Base-by-base conservation (phyloP, 2,329 filamentous ascomycete species). In the Cordyceps fumosorosea region DNA sequence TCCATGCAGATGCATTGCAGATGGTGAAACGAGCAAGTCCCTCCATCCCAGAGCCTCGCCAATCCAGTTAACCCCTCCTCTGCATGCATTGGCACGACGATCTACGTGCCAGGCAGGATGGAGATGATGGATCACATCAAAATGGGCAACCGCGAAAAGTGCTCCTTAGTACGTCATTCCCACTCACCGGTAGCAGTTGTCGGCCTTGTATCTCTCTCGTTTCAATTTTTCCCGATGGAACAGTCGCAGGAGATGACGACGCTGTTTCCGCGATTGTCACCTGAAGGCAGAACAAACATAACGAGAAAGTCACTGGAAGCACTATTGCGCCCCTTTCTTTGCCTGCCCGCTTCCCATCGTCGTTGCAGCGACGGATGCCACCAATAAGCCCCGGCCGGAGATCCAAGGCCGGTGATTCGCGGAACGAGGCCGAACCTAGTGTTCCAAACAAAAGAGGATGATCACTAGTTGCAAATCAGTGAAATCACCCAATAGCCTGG, bases 361-460 rank as follows among this genome's bases (percentile, higher is more conserved):
- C 14, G 16, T 56, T 32, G 54, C 26, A 34, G 24, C 24, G 8
- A 56, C 18, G 40, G 54, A 56, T 56, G 40, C 40, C 26, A 47
- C 40, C 40, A 42, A 44, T 57, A 47, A 48, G 55, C 55, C 55
- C 32, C 55, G 37, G 26, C n/a, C 26, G 55, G 32, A 24, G 29
- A 57, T 57, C 44, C 42, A 11, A 48, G 55, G 11, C 44, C 55
- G 29, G 55, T 57, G 55, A 57, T 57, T 48, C 55, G 55, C 55
- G 55, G 55, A 57, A 48, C 42, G 10, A 34, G 26, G 11, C 55
- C 42, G n/a, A 47, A 34, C 40, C 24, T 48, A 3, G 55, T 16
- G 24, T 24, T 48, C n/a, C 10, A 14, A 34, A 24, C 29, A 24
- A 44, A 57, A 48, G 44, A 48, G 24, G 14, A 48, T 7, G 40